Evolutionary conservation across 352 stramenopile species (phyloP), one percentile per base, ranked within the genome.

Genomic region (Phytopythium chamaehyphon): DNA sequence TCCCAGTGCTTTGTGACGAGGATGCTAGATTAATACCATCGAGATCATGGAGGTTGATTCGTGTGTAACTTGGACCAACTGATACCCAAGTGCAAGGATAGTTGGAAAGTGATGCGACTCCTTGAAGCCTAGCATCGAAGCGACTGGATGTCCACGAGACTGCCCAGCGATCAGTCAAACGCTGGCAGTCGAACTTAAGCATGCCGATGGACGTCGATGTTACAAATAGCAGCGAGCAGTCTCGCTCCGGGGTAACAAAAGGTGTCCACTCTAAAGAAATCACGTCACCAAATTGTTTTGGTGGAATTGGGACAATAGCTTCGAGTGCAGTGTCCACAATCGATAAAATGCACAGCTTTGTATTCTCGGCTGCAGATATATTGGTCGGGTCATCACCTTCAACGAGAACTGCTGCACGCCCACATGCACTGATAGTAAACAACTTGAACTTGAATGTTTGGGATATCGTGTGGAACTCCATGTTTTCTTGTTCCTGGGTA

Each of bases 231-330:
- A 92, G 47, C 26, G 86, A 62, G 36, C 72, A 86, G 33, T 75
- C 59, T 33, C 69, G 62, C 23, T 85, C 73, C 3, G 67, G 51
- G 8, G 75, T 72, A 15, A 83, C 55, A 23, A 62, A 66, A 2
- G 76, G 78, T 4, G 76, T 88, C 78, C 82, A 92, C 46, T 88
- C 57, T 33, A 92, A 67, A 2, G 73, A 76, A 10, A 86, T 40
- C 23, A 92, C 53, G 11, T 57, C 50, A 11, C 79, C 78, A 52
- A 83, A 79, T 19, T 89, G 74, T 38, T 89, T 82, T 18, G 72
- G 71, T 16, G 71, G 51, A 23, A 92, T 54, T 15, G 51, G 47
- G 10, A 90, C 62, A 26, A 88, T 52, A 0, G 62, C 77, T 71
- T 92, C 78, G 24, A 75, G 62, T 9, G 56, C 73, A 19, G 45